phyloP scores from a whole-genome alignment of 306 rosid genomes.

The Luffa aegyptiaca region DNA sequence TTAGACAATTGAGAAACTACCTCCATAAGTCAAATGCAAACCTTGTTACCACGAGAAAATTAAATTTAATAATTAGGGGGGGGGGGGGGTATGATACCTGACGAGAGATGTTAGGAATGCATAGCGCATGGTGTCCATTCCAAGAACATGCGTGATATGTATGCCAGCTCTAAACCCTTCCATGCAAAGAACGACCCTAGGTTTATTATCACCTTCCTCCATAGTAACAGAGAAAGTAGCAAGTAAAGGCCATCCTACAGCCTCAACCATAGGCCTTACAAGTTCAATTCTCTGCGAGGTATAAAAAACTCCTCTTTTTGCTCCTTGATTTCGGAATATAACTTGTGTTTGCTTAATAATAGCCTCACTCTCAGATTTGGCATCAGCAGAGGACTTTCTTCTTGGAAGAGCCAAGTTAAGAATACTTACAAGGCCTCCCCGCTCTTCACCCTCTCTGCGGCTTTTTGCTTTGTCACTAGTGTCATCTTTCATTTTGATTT shows the following conservation, averaged over 20 bases:
- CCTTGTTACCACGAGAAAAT: neutral
- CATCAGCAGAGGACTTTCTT: slow-evolving; percentile 53
- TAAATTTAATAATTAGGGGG: too few relatives aligned
- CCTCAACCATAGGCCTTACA: slow-evolving; percentile 99
- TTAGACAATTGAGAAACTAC: neutral
- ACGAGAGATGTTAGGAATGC: slow-evolving; percentile 96
- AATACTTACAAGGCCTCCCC: slow-evolving; percentile 76
- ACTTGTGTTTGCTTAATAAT: slow-evolving; percentile 89
- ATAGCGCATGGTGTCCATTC: slow-evolving; percentile 99
- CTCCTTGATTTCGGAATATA: slow-evolving; percentile 75
- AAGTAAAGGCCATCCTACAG: slow-evolving; percentile 99
- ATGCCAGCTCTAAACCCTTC: slow-evolving; percentile 99
- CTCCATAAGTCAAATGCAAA: neutral
- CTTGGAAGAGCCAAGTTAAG: slow-evolving; percentile 94
- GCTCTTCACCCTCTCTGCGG: slow-evolving; percentile 82
- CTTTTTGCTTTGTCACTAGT: slow-evolving; percentile 43
- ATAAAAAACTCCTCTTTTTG: slow-evolving; percentile 81
- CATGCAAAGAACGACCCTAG: slow-evolving; percentile 85
- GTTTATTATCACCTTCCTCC: slow-evolving; percentile 98
- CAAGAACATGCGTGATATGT: slow-evolving; percentile 76
- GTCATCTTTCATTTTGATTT: slow-evolving; percentile 91
- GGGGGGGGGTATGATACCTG: slow-evolving; percentile 58
- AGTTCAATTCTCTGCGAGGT: slow-evolving; percentile 91
- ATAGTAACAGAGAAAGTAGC: slow-evolving; percentile 97
- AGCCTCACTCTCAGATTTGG: slow-evolving; percentile 83